These are phyloP conservation scores for Nothophaeocryptopus gaeumannii DNA, from an alignment of 2,329 filamentous ascomycete genomes.

Conservation along the genomic window DNA sequence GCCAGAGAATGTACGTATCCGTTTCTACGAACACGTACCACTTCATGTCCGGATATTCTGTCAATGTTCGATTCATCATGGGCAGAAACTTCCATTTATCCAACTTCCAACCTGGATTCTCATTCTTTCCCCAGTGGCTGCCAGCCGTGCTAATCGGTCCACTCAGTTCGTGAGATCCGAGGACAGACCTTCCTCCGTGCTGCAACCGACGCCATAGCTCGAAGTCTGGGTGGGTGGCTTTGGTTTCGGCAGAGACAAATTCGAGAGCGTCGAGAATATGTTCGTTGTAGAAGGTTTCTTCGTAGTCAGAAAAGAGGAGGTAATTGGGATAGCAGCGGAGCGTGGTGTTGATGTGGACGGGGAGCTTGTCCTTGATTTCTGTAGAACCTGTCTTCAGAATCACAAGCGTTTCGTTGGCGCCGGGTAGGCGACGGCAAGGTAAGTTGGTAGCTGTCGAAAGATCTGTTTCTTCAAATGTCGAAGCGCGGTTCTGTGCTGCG, in stretches of 20 bases:
- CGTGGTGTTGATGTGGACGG: slow-evolving; percentile 36
- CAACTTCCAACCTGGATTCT: slow-evolving; percentile 46
- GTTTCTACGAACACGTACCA: slow-evolving; percentile 61
- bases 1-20: slow-evolving; percentile 56
- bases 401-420: slow-evolving; percentile 52
- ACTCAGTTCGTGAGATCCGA: slow-evolving; percentile 23
- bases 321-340: slow-evolving; percentile 35
- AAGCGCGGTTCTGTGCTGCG: neutral
- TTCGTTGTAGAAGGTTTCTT: slow-evolving; percentile 35
- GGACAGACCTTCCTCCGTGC: slow-evolving; percentile 13
- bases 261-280: slow-evolving; percentile 34
- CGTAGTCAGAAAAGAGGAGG: slow-evolving; percentile 40
- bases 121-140: slow-evolving; percentile 13
- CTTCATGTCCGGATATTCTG: slow-evolving; percentile 45
- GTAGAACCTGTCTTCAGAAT: slow-evolving; percentile 43
- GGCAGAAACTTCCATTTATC: slow-evolving; percentile 57
- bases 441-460: neutral
- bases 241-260: slow-evolving; percentile 17
- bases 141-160: slow-evolving; percentile 14
- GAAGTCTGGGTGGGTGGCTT: slow-evolving; percentile 25
- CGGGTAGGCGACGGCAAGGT: slow-evolving; percentile 24
- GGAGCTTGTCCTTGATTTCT: slow-evolving; percentile 32
- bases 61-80: slow-evolving; percentile 48
- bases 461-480: neutral
- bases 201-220: slow-evolving; percentile 26